Evolutionary conservation across 768 basidiomycete genomes (phyloP).

Genomic region (Phylloporus arenicola): DNA sequence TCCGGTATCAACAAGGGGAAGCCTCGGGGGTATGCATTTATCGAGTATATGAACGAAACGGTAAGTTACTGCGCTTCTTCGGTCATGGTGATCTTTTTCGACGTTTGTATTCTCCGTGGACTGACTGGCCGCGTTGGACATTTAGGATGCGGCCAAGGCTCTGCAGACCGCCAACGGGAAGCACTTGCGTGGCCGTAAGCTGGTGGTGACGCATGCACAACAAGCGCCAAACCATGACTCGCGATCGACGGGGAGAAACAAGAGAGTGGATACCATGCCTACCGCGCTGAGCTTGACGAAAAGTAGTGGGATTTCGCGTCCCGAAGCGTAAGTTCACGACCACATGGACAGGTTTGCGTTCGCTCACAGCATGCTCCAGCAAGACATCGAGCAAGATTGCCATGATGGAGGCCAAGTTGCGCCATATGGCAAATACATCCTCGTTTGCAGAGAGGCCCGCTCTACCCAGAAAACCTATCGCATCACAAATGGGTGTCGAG

Average conservation of each 20-base stretch:
- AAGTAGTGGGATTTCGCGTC: slow-evolving; percentile 48
- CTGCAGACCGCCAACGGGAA: slow-evolving; percentile 69
- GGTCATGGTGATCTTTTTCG: slow-evolving; percentile 21
- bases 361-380: slow-evolving; percentile 10
- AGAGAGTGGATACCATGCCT: slow-evolving; percentile 58
- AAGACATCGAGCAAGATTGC: slow-evolving; percentile 90
- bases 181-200: slow-evolving; percentile 78
- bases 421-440: slow-evolving; percentile 54
- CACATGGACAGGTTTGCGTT: not conserved
- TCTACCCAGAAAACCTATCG: slow-evolving; percentile 20
- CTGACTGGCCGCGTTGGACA: slow-evolving; percentile 20
- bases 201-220: slow-evolving; percentile 88
- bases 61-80: slow-evolving; percentile 48
- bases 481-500: not conserved
- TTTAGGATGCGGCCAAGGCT: slow-evolving; percentile 84
- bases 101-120: slow-evolving; percentile 19
- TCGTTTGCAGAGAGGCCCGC: slow-evolving; percentile 17
- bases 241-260: slow-evolving; percentile 30
- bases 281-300: slow-evolving; percentile 89
- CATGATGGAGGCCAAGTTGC: slow-evolving; percentile 91
- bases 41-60: slow-evolving; percentile 75
- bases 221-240: slow-evolving; percentile 54
- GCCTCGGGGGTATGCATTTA: slow-evolving; percentile 91
- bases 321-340: slow-evolving; percentile 38
- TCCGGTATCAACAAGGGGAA: slow-evolving; percentile 83